Evolutionary conservation across 495 filamentous ascomycete species (phyloP).

Genomic region (Penicillium fimorum): DNA sequence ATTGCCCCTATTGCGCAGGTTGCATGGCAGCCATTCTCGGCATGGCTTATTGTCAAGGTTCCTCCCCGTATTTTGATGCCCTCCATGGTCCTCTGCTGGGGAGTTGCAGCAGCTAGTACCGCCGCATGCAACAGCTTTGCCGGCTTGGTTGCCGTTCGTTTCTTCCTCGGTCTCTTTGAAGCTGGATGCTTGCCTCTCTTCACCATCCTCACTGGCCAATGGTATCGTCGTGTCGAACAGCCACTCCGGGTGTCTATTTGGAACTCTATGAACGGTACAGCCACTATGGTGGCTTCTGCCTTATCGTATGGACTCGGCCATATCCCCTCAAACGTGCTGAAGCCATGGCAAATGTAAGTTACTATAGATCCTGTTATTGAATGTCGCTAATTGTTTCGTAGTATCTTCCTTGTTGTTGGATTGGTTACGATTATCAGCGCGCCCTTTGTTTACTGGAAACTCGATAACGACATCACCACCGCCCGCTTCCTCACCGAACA

Average conservation of each 20-base stretch:
- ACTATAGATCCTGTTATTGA: no score
- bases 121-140: constrained; percentile 19
- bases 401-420: background rate
- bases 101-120: background rate
- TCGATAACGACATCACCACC: background rate
- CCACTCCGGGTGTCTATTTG: constrained; percentile 15
- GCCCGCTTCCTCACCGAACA: background rate
- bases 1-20: background rate
- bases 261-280: constrained; percentile 12
- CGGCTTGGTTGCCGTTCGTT: constrained; percentile 29
- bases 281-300: background rate
- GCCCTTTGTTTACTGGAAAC: background rate
- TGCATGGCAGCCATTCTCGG: background rate
- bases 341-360: background rate
- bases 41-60: constrained; percentile 1
- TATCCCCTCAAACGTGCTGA: background rate
- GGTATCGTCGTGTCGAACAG: constrained; percentile 17
- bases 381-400: background rate
- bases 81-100: background rate
- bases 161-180: constrained; percentile 37
- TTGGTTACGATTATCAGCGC: background rate
- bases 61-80: constrained; percentile 1
- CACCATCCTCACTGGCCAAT: constrained; percentile 27
- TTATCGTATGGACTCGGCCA: background rate
- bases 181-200: constrained; percentile 31